These are phyloP conservation scores for Acacia acuminata DNA, from an alignment of 306 rosid species.

Conservation along the genomic window DNA sequence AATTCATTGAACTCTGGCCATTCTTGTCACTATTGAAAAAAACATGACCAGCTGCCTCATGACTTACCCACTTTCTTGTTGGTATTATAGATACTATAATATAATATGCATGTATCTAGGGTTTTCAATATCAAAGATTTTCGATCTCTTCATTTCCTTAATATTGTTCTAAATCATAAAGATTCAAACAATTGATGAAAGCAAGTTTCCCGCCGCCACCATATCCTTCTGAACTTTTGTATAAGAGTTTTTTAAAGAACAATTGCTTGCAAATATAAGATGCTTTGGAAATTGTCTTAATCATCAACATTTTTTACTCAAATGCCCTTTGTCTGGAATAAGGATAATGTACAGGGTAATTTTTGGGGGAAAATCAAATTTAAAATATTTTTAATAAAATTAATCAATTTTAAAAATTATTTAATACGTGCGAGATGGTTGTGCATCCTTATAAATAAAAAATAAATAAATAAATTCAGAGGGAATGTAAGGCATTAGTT, in stretches of 20 bases:
- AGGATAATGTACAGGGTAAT: background rate
- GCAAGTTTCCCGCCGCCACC: background rate
- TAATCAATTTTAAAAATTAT: too few species aligned
- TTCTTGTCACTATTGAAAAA: slow-evolving; percentile 28
- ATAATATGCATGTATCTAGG: slow-evolving; percentile 15
- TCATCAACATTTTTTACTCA: background rate
- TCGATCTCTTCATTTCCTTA: background rate
- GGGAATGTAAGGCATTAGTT: background rate
- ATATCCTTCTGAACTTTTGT: background rate
- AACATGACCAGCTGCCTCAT: slow-evolving; percentile 22
- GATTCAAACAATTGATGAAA: background rate
- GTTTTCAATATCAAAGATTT: background rate
- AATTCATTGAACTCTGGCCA: slow-evolving; percentile 27
- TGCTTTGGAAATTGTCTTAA: background rate
- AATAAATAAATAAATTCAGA: too few species aligned
- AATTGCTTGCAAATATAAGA: too few species aligned
- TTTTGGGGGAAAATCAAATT: too few species aligned
- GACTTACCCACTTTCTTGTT: slow-evolving; percentile 16
- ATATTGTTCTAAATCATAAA: background rate
- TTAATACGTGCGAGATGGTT: background rate
- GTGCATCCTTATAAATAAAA: background rate
- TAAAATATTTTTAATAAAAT: too few species aligned
- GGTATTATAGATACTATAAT: background rate
- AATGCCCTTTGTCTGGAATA: background rate
- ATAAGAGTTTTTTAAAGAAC: too few species aligned